Base-by-base conservation (phyloP, 768 basidiomycete genomes). In the Candolleomyces aberdarensis region DNA sequence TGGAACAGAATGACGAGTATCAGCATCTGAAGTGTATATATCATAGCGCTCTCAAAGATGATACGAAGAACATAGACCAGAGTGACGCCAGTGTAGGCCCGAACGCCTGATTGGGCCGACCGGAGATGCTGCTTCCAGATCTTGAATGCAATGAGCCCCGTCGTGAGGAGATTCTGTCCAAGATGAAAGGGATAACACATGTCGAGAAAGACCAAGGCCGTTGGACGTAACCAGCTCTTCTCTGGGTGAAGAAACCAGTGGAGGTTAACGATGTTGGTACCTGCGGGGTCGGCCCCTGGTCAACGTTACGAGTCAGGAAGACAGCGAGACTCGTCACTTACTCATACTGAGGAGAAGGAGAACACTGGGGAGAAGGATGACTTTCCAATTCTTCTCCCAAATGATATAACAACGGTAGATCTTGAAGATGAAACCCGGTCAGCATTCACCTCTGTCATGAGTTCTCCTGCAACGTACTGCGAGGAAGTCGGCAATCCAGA, bases 1-100 rank as follows among this genome's bases (percentile, higher is more conserved):
- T 61, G 64, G 43, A 64, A 66, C 11, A 66, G 46, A 19, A 66
- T 59, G n/a, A 66, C 60, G 56, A 63, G 41, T 11, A 64, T 48
- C 19, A 64, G 20, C 19, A 64, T 40, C 46, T 64, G 49, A 17
- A 64, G 15, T 20, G 53, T 61, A 19, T 64, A 66, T 7, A 66
- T 52, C 54, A 57, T 53, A 10, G 64, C 65, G 53, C 63, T 64
- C 36, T 66, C 65, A 14, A 64, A 31, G 8, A 64, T 22, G 51
- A 66, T 61, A 5, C 61, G 64, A n/a, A 65, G 32, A 22, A 67
- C 53, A 15, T 59, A 57, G 13, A 65, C 52, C 20, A 66, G 62
- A 29, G 58, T 65, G 6, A 44, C 36, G 17, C 39, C 9, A 32
- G 63, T 43, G 20, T 47, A 47, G 13, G 64, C 49, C 3, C 63